Evolutionary conservation across 345 rosid species (phyloP).

Genomic region (Noccaea bulbosa): DNA sequence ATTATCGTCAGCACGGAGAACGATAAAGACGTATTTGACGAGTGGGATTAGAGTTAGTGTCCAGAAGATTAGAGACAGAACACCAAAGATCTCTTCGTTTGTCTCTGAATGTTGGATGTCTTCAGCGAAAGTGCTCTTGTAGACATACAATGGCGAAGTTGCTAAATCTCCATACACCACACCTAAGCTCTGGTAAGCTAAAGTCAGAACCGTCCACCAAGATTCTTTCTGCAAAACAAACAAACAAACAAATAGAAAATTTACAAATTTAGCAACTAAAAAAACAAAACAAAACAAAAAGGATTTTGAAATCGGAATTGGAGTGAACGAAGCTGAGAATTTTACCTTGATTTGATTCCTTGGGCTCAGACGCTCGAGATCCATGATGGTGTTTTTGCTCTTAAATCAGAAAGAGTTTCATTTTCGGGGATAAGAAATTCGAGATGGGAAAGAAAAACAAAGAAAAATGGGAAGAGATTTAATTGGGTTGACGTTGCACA

Average conservation of each 20-base stretch:
- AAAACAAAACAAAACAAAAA: not conserved
- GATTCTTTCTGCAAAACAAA: slow-evolving; percentile 62
- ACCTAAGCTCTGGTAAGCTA: slow-evolving; percentile 89
- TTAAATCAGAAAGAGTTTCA: slow-evolving; percentile 30
- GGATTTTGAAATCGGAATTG: slow-evolving; percentile 14
- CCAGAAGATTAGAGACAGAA: slow-evolving; percentile 82
- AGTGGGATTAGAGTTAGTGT: slow-evolving; percentile 76
- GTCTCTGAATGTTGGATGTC: slow-evolving; percentile 81
- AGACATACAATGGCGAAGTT: slow-evolving; percentile 84
- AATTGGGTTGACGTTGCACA: slow-evolving; percentile 28
- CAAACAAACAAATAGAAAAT: not conserved
- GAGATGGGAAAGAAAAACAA: slow-evolving; percentile 28
- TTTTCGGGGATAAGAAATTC: not conserved
- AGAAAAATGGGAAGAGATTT: slow-evolving; percentile 4
- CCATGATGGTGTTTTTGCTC: slow-evolving; percentile 52
- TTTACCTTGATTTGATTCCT: slow-evolving; percentile 62
- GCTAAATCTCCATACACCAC: slow-evolving; percentile 91
- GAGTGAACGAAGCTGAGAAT: not conserved
- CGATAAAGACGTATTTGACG: slow-evolving; percentile 75
- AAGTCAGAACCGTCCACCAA: slow-evolving; percentile 71
- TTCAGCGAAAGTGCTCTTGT: slow-evolving; percentile 85
- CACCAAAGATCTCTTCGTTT: slow-evolving; percentile 90
- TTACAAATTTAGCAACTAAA: slow-evolving; percentile 3
- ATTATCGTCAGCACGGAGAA: slow-evolving; percentile 85
- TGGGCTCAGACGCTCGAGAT: slow-evolving; percentile 57